Conservation (phyloP, 2,329 filamentous ascomycete genomes). For the Stemphylium vesicarium region DNA sequence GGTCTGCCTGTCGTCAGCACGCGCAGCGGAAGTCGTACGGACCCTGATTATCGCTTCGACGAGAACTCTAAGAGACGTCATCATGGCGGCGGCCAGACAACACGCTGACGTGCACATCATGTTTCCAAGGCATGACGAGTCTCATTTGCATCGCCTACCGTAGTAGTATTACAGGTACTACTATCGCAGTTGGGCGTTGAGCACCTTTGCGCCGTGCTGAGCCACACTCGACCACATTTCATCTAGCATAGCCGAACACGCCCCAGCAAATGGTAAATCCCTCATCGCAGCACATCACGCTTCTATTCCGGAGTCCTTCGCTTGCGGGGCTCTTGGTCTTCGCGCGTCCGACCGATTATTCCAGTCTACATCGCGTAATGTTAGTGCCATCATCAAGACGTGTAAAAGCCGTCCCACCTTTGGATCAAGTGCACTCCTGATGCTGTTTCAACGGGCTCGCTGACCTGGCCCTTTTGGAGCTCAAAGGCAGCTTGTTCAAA, state of each 20-base stretch:
- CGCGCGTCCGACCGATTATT: conserved; percentile 16
- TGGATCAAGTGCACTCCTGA: conserved; percentile 96
- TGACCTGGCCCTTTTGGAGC: conserved; percentile 86
- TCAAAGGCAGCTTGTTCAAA: conserved; percentile 96
- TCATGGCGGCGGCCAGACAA: conserved; percentile 6
- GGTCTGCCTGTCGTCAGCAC: conserved; percentile 25
- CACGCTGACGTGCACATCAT: conserved; percentile 19
- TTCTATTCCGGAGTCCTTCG: neutral
- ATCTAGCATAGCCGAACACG: conserved; percentile 10
- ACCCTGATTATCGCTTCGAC: conserved; percentile 4
- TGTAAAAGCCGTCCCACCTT: conserved; percentile 59
- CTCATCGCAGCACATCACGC: conserved; percentile 13
- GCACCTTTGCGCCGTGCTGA: conserved; percentile 13
- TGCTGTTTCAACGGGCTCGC: conserved; percentile 85
- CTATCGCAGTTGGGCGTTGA: conserved; percentile 20
- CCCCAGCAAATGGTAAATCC: conserved; percentile 19
- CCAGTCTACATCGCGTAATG: conserved; percentile 25
- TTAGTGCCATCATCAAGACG: conserved; percentile 17
- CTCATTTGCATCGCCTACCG: conserved; percentile 15
- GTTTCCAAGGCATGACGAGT: conserved; percentile 20
- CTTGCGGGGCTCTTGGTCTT: neutral
- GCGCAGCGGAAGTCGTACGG: conserved; percentile 1
- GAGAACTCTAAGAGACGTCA: neutral
- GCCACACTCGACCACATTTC: conserved; percentile 14
- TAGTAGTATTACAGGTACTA: conserved; percentile 12